phyloP scores from a whole-genome alignment of 2,329 filamentous ascomycete species.

The Allantophomopsis lycopodina region DNA sequence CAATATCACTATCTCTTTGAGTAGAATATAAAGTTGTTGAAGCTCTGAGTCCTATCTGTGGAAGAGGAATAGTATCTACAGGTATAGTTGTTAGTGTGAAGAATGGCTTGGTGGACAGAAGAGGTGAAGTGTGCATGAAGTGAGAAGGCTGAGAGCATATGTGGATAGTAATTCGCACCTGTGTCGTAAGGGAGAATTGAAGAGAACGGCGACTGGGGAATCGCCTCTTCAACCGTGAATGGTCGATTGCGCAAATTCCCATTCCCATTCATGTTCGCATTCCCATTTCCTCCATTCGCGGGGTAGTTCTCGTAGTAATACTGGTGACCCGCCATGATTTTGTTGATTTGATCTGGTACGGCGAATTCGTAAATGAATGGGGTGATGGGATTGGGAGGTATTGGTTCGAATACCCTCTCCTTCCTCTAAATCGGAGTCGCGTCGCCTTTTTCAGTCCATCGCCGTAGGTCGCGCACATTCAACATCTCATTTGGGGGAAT shows the following conservation, averaged over 20 bases:
- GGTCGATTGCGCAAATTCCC: slow-evolving; percentile 20
- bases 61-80: slow-evolving; percentile 52
- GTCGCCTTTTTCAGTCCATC: too few relatives aligned
- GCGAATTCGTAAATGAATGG: too few relatives aligned
- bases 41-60: slow-evolving; percentile 38
- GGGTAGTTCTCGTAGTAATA: slow-evolving; percentile 9
- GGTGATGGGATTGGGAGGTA: neutral
- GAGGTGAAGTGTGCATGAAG: neutral
- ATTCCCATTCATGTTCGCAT: slow-evolving; percentile 4
- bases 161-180: slow-evolving; percentile 29
- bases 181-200: slow-evolving; percentile 69
- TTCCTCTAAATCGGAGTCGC: too few relatives aligned
- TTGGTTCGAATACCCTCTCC: neutral
- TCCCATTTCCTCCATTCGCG: slow-evolving; percentile 9
- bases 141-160: neutral
- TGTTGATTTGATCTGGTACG: too few relatives aligned
- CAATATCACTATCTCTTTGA: slow-evolving; percentile 36
- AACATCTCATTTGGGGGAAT: too few relatives aligned
- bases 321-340: slow-evolving; percentile 13
- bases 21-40: slow-evolving; percentile 35
- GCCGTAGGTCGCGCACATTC: too few relatives aligned
- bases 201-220: slow-evolving; percentile 72
- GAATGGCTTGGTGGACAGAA: neutral
- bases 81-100: slow-evolving; percentile 8
- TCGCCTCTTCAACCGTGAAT: slow-evolving; percentile 58